Evolutionary conservation across 2,329 filamentous ascomycete species (phyloP).

Genomic region (Penicillium sp.): DNA sequence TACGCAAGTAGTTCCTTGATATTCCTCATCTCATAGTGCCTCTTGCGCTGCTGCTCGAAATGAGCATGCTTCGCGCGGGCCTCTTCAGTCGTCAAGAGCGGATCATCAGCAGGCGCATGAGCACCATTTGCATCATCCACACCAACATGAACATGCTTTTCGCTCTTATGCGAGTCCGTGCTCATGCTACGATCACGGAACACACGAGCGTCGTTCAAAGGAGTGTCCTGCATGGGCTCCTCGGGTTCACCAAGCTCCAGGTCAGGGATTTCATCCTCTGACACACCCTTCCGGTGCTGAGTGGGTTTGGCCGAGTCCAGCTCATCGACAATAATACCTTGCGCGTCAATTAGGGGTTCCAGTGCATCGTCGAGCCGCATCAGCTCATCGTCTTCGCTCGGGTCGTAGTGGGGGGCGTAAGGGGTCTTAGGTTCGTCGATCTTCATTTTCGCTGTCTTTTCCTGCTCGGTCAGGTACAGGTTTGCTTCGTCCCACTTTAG

Average conservation of each 20-base stretch:
- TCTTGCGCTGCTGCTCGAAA: slow-evolving; percentile 90
- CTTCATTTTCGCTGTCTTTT: slow-evolving; percentile 95
- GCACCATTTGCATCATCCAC: slow-evolving; percentile 31
- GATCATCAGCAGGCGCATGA: slow-evolving; percentile 39
- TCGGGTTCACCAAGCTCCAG: slow-evolving; percentile 92
- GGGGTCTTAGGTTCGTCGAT: slow-evolving; percentile 98
- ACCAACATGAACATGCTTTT: slow-evolving; percentile 82
- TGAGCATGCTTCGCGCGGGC: slow-evolving; percentile 86
- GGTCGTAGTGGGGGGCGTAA: slow-evolving; percentile 89
- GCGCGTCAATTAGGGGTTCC: slow-evolving; percentile 59
- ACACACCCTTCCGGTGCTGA: slow-evolving; percentile 37
- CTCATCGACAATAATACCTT: slow-evolving; percentile 68
- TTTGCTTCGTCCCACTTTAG: slow-evolving; percentile 99
- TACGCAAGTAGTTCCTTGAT: slow-evolving; percentile 83
- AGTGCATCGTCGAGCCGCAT: slow-evolving; percentile 31
- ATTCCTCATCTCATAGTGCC: slow-evolving; percentile 98
- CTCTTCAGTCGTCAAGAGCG: slow-evolving; percentile 62
- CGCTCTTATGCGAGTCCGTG: slow-evolving; percentile 44
- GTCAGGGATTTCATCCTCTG: slow-evolving; percentile 81
- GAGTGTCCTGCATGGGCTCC: slow-evolving; percentile 55
- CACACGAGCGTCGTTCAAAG: slow-evolving; percentile 45
- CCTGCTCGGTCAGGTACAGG: slow-evolving; percentile 93
- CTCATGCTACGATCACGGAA: slow-evolving; percentile 43
- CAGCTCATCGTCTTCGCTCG: slow-evolving; percentile 80
- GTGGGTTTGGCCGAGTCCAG: slow-evolving; percentile 49